phyloP scores from a whole-genome alignment of 257 asterid genomes.

The Schizonepeta tenuifolia region DNA sequence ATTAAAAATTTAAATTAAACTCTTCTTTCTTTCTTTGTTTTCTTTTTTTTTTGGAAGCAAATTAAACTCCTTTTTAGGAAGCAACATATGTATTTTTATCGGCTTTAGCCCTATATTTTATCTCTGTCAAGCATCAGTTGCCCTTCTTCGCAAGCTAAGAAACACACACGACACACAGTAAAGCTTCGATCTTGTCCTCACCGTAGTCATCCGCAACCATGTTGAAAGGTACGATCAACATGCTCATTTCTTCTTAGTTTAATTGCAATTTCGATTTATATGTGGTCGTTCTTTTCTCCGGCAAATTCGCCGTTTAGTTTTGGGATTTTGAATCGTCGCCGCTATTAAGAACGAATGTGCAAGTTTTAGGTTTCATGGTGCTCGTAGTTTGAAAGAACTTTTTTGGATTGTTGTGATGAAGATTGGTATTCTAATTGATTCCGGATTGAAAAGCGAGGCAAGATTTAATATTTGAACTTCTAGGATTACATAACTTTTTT shows the following conservation, averaged over 20 bases:
- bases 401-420: neutral
- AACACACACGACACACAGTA: constrained; percentile 44
- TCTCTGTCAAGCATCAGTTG: constrained; percentile 19
- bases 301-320: neutral
- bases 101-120: constrained; percentile 37
- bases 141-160: constrained; percentile 53
- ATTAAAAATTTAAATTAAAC: too few species aligned
- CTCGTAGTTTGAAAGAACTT: neutral
- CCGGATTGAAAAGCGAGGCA: constrained; percentile 9
- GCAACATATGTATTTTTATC: constrained; percentile 5
- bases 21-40: too few species aligned
- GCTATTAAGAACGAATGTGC: constrained; percentile 1
- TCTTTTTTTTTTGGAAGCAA: too few species aligned
- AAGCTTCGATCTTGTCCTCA: constrained; percentile 32
- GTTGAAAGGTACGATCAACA: constrained; percentile 47
- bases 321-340: constrained; percentile 21
- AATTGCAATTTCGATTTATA: constrained; percentile 21
- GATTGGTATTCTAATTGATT: constrained; percentile 23
- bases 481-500: neutral
- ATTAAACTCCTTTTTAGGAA: too few species aligned
- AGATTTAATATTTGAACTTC: constrained; percentile 18
- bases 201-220: constrained; percentile 33
- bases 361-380: constrained; percentile 6
- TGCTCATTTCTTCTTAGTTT: neutral
- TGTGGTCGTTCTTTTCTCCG: neutral